phyloP scores from a whole-genome alignment of 73 alveolate genomes.

The Breviolum minutum region DNA sequence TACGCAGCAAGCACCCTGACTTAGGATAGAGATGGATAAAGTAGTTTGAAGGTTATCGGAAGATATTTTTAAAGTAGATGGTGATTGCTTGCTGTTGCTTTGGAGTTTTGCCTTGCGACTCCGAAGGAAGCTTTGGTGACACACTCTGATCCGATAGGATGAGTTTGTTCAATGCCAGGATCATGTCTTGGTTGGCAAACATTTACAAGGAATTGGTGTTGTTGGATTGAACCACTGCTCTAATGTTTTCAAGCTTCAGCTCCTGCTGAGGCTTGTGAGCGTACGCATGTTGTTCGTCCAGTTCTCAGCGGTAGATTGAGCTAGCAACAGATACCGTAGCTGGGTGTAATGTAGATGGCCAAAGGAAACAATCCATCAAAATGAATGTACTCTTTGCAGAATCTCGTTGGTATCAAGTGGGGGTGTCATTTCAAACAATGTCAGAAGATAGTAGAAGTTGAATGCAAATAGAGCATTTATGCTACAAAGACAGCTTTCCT shows the following conservation, averaged over 20 bases:
- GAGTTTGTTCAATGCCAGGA: background rate
- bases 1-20: too few relatives aligned
- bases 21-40: too few relatives aligned
- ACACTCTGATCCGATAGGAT: background rate
- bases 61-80: too few relatives aligned
- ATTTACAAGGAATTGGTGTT: too few relatives aligned
- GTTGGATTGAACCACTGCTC: too few relatives aligned
- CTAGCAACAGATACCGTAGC: background rate
- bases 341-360: background rate
- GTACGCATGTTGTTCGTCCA: constrained; percentile 45
- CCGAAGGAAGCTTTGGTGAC: background rate
- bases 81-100: background rate
- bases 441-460: background rate
- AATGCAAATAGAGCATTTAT: background rate
- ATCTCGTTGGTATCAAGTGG: too few relatives aligned
- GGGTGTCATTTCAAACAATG: background rate
- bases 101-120: background rate
- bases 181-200: background rate
- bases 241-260: background rate
- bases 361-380: background rate
- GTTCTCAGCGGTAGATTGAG: background rate
- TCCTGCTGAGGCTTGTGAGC: constrained; percentile 32
- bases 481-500: too few relatives aligned
- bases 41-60: too few relatives aligned
- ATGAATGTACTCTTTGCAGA: too few relatives aligned